phyloP scores from a whole-genome alignment of 2,329 filamentous ascomycete genomes.

The Beauveria medogensis region DNA sequence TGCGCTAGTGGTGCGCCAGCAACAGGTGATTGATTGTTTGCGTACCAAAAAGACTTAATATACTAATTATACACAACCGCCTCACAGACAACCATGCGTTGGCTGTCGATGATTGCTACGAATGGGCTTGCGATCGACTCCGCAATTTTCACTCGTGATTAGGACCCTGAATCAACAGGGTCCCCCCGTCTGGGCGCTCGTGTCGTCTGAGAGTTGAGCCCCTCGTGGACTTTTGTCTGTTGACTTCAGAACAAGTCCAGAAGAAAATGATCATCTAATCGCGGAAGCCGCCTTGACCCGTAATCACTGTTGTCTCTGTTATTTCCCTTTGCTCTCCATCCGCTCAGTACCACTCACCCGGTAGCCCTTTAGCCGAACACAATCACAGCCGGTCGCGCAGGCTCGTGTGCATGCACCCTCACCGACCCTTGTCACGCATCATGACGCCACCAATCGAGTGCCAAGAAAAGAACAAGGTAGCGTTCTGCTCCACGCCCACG shows the following conservation, averaged over 20 bases:
- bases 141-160: neutral
- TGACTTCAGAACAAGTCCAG: neutral
- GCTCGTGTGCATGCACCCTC: neutral
- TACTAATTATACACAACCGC: neutral
- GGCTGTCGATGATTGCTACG: neutral
- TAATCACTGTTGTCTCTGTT: neutral
- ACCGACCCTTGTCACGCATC: neutral
- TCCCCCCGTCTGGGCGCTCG: neutral
- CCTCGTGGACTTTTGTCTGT: neutral
- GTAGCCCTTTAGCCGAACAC: neutral
- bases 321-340: neutral
- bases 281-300: too few species aligned
- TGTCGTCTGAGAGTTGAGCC: neutral
- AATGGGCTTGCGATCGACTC: neutral
- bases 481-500: too few species aligned
- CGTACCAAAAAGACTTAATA: neutral
- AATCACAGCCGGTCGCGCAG: neutral
- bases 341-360: neutral
- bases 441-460: too few species aligned
- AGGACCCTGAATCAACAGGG: neutral
- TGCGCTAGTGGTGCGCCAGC: neutral
- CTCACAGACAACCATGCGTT: too few species aligned
- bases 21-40: neutral
- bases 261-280: too few species aligned
- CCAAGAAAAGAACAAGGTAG: too few species aligned